These are phyloP conservation scores for Xylaria curta DNA, from an alignment of 495 filamentous ascomycete genomes.

Conservation along the genomic window DNA sequence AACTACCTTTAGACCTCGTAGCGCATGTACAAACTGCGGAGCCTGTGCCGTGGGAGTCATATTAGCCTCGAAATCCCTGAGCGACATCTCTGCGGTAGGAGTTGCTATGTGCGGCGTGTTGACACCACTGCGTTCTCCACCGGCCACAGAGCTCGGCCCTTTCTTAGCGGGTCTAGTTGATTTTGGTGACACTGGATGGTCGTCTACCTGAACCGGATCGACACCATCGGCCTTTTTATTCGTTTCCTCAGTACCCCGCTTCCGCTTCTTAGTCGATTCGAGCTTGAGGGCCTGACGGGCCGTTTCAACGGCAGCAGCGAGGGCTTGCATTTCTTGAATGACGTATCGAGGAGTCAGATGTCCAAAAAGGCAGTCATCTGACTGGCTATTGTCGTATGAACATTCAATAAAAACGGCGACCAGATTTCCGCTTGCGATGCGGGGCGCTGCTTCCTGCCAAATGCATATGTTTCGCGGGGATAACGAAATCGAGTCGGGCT, in stretches of 20 bases:
- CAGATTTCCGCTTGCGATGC: constrained; percentile 71
- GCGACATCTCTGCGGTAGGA: constrained; percentile 46
- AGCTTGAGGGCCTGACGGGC: constrained; percentile 42
- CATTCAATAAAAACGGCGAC: constrained; percentile 93
- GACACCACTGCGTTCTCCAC: constrained; percentile 25
- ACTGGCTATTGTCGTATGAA: constrained; percentile 79
- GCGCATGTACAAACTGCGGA: constrained; percentile 34
- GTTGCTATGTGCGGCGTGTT: constrained; percentile 44
- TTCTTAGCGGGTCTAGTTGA: constrained; percentile 37
- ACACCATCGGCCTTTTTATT: constrained; percentile 22
- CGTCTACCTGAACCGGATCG: constrained; percentile 28
- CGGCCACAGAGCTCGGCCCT: constrained; percentile 16
- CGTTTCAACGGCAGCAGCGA: constrained; percentile 69
- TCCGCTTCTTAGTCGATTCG: constrained; percentile 50
- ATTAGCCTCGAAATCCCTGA: constrained; percentile 41
- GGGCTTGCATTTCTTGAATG: constrained; percentile 71
- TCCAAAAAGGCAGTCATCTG: constrained; percentile 79
- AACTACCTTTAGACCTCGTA: constrained; percentile 66
- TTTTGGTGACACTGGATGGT: constrained; percentile 49
- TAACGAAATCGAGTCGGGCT: constrained; percentile 84
- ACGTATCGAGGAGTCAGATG: constrained; percentile 86
- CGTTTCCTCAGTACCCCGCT: constrained; percentile 38
- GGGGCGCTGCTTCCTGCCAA: constrained; percentile 86
- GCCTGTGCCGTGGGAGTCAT: not conserved
- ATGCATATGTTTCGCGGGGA: constrained; percentile 78